Percentiles rank a stretch among this genome's conserved stretches.
Conservation (phyloP, 768 basidiomycete genomes). For the Hortiboletus flavorubellus region DNA sequence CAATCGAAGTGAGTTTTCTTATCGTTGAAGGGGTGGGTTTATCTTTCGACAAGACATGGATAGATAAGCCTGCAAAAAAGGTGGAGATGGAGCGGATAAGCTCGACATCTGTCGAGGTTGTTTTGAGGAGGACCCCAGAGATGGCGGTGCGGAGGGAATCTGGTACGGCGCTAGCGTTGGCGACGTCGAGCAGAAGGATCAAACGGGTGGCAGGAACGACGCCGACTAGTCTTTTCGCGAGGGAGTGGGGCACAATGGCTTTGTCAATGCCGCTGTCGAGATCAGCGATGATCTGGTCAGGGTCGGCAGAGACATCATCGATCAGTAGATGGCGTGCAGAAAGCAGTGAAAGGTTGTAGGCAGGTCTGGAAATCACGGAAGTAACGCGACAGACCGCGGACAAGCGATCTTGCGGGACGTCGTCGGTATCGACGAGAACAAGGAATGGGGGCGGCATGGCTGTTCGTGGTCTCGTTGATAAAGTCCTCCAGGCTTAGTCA, state of each 20-base stretch:
- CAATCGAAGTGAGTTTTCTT: conserved; percentile 53
- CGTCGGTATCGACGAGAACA: conserved; percentile 51
- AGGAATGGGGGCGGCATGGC: conserved; percentile 43
- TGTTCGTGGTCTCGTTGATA: neutral
- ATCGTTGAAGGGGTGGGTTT: conserved; percentile 60
- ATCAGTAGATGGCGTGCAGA: conserved; percentile 51
- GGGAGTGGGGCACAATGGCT: conserved; percentile 68
- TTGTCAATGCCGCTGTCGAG: conserved; percentile 82
- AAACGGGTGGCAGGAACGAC: conserved; percentile 68
- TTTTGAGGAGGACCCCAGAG: conserved; percentile 79
- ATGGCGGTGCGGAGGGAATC: conserved; percentile 71
- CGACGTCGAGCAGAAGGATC: conserved; percentile 71
- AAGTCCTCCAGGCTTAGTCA: conserved; percentile 20
- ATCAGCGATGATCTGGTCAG: conserved; percentile 57
- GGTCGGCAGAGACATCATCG: conserved; percentile 44
- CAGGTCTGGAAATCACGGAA: conserved; percentile 59
- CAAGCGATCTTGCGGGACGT: conserved; percentile 46
- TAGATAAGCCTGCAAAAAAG: conserved; percentile 62
- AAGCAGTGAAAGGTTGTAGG: conserved; percentile 28
- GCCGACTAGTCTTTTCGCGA: conserved; percentile 65
- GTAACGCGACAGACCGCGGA: conserved; percentile 67
- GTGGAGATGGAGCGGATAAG: conserved; percentile 72
- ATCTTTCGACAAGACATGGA: conserved; percentile 56
- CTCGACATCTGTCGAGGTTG: conserved; percentile 66
- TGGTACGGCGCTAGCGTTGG: conserved; percentile 68